phyloP scores from a whole-genome alignment of 2,329 filamentous ascomycete species.

The Fusarium sp. region DNA sequence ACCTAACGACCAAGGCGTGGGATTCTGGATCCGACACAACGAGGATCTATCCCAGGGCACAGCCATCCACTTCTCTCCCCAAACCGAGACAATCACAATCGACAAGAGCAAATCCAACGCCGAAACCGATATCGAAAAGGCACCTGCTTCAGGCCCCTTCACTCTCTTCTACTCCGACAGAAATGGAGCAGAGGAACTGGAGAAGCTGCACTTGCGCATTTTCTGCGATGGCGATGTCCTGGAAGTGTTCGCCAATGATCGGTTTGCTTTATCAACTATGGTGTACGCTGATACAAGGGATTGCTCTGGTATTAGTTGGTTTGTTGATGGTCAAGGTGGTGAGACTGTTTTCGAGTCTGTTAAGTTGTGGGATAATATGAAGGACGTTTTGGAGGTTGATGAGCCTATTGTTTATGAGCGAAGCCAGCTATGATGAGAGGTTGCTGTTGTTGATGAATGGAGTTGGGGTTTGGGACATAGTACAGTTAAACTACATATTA shows the following conservation, averaged over 20 bases:
- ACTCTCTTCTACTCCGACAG: conserved; percentile 54
- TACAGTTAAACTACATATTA: background rate
- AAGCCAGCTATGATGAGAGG: conserved; percentile 10
- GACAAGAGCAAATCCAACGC: conserved; percentile 50
- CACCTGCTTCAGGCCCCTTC: conserved; percentile 53
- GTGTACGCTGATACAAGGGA: conserved; percentile 35
- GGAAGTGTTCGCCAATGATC: conserved; percentile 45
- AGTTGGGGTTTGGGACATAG: background rate
- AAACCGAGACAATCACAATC: conserved; percentile 54
- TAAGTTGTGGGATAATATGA: conserved; percentile 40
- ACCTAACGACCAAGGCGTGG: conserved; percentile 4
- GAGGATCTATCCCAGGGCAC: conserved; percentile 49
- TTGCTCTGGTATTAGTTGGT: conserved; percentile 42
- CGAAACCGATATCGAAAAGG: conserved; percentile 51
- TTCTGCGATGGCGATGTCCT: conserved; percentile 44
- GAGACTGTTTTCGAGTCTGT: conserved; percentile 37
- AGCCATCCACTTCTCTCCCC: conserved; percentile 52
- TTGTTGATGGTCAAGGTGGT: conserved; percentile 27
- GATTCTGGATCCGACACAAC: conserved; percentile 44
- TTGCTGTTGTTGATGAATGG: background rate
- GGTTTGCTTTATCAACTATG: conserved; percentile 45
- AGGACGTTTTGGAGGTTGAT: conserved; percentile 18
- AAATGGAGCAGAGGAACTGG: conserved; percentile 25
- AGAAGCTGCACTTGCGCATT: conserved; percentile 38
- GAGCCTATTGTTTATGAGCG: conserved; percentile 24